Conservation (phyloP, 768 basidiomycete species). For the Termitomyces sp. region DNA sequence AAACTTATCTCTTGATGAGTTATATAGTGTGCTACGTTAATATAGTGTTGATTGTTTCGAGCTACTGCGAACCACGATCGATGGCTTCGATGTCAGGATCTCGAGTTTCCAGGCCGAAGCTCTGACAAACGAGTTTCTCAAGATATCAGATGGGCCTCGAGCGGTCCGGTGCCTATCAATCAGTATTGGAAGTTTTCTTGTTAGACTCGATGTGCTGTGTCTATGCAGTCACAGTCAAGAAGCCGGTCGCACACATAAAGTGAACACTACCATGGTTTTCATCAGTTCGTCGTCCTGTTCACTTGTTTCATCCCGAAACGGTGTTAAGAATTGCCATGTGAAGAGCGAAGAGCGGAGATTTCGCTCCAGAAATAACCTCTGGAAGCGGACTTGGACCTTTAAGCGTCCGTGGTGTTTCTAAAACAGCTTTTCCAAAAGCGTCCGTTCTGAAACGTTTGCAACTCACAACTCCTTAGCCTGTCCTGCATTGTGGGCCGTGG, state of each 20-base stretch:
- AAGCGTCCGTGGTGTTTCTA: background rate
- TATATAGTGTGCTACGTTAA: background rate
- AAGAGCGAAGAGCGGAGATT: background rate
- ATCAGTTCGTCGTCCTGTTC: too few species aligned
- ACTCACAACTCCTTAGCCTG: background rate
- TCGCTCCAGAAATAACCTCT: background rate
- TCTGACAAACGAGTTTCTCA: background rate
- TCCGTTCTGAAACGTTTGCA: background rate
- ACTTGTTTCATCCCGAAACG: background rate
- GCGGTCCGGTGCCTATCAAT: background rate
- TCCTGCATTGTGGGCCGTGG: too few species aligned
- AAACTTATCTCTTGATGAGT: background rate
- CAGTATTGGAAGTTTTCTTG: background rate
- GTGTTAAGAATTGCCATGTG: background rate
- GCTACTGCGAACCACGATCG: background rate
- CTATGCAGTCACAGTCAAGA: background rate
- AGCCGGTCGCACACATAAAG: background rate
- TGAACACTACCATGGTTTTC: too few species aligned
- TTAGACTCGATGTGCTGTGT: background rate
- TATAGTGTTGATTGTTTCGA: background rate
- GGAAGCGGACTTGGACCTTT: background rate
- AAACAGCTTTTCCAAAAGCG: background rate
- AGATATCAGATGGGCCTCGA: background rate
- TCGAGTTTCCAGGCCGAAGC: background rate
- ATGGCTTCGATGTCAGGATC: background rate